Conservation (phyloP, 371 early-diverging fungal genomes). For the Apophysomyces elegans region DNA sequence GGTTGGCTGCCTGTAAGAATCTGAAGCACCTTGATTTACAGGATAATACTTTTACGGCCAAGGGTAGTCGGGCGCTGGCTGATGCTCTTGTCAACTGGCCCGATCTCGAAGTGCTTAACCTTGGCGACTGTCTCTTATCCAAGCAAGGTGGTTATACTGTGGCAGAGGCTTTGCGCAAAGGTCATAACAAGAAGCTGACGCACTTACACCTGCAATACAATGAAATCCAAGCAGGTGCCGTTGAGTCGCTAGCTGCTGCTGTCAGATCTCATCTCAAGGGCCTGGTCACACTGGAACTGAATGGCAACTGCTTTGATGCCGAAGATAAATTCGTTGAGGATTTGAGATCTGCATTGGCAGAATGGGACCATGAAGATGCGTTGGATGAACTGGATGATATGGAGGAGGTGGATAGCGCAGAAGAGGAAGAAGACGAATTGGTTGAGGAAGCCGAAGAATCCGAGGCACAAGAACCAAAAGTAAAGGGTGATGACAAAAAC, state of each 20-base stretch:
- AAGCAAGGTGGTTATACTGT: constrained; percentile 73
- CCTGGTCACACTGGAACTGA: constrained; percentile 78
- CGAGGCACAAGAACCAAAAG: constrained; percentile 33
- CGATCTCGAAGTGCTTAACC: constrained; percentile 76
- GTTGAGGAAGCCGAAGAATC: constrained; percentile 39
- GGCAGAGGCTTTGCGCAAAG: constrained; percentile 64
- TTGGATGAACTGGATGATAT: constrained; percentile 94
- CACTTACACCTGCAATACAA: constrained; percentile 83
- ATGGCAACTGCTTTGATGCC: constrained; percentile 90
- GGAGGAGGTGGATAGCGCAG: constrained; percentile 83
- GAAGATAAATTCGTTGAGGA: constrained; percentile 77
- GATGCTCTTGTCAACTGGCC: constrained; percentile 79
- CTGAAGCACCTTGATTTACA: constrained; percentile 89
- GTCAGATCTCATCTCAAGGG: constrained; percentile 63
- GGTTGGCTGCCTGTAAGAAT: constrained; percentile 68
- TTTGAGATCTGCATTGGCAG: constrained; percentile 72
- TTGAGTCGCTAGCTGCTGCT: constrained; percentile 67
- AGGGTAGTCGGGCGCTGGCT: constrained; percentile 84
- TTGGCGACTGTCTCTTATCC: constrained; percentile 91
- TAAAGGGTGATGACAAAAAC: constrained; percentile 19
- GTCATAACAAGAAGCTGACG: constrained; percentile 62
- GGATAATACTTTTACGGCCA: constrained; percentile 94
- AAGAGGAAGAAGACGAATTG: constrained; percentile 60
- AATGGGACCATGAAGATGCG: constrained; percentile 74
- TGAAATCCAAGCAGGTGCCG: constrained; percentile 83